phyloP scores from a whole-genome alignment of 1,284 basidiomycete species.

The Tilletia horrida region DNA sequence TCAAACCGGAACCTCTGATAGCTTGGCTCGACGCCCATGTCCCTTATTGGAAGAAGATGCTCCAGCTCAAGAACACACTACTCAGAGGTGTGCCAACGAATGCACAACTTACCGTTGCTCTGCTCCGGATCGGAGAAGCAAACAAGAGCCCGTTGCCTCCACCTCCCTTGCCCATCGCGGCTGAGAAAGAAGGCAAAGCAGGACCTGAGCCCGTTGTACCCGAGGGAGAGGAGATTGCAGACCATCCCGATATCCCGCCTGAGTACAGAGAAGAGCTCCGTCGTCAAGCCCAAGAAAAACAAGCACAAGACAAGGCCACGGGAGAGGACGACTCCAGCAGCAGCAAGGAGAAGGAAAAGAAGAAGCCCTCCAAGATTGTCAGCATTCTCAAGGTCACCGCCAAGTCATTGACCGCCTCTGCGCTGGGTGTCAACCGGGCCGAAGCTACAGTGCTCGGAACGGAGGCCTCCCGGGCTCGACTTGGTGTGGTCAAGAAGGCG shows the following conservation, averaged over 20 bases:
- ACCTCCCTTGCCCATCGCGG: conserved; percentile 54
- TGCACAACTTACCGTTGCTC: conserved; percentile 62
- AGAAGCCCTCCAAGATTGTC: conserved; percentile 38
- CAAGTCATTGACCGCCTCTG: conserved; percentile 42
- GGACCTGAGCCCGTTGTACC: conserved; percentile 31
- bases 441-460: conserved; percentile 47
- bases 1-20: conserved; percentile 39
- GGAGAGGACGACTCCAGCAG: conserved; percentile 30
- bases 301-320: conserved; percentile 31
- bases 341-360: conserved; percentile 32
- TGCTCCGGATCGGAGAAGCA: conserved; percentile 60
- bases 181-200: background rate
- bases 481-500: conserved; percentile 46
- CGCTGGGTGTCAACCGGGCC: conserved; percentile 51
- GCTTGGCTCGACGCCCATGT: conserved; percentile 57
- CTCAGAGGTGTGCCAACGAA: conserved; percentile 63
- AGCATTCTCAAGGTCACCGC: conserved; percentile 46
- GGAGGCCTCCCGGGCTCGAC: conserved; percentile 42
- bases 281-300: conserved; percentile 34
- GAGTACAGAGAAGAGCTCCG: conserved; percentile 43
- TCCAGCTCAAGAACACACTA: conserved; percentile 56
- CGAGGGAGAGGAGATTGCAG: conserved; percentile 29
- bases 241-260: conserved; percentile 37
- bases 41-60: conserved; percentile 59
- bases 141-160: conserved; percentile 59